Evolutionary conservation across 371 early-diverging fungal genomes (phyloP).

Genomic region (Apophysomyces sp.): DNA sequence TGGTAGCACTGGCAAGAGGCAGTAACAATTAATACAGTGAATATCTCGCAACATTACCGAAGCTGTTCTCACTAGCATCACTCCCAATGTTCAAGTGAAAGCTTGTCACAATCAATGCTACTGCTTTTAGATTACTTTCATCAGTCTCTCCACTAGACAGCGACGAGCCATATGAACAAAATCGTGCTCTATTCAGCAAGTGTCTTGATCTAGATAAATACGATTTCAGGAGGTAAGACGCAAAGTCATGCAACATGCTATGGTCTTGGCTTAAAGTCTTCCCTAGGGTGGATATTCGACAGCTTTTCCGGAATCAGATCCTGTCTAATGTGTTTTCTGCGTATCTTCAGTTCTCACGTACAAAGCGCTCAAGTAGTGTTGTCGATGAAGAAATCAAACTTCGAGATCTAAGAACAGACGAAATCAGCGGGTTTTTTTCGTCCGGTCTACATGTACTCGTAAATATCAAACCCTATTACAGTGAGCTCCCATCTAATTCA

Average conservation of each 20-base stretch:
- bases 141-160: neutral
- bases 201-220: neutral
- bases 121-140: neutral
- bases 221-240: neutral
- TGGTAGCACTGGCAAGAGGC: too few relatives aligned
- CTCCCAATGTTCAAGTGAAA: neutral
- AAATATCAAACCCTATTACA: too few relatives aligned
- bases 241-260: too few relatives aligned
- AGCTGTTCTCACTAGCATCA: neutral
- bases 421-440: neutral
- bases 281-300: neutral
- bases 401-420: neutral
- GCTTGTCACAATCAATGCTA: neutral
- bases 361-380: neutral
- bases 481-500: too few relatives aligned
- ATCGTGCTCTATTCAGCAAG: neutral
- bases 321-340: neutral
- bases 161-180: neutral
- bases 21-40: neutral
- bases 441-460: too few relatives aligned
- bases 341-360: neutral
- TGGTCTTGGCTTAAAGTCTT: neutral
- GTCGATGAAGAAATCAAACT: neutral
- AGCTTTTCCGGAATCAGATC: neutral
- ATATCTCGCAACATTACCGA: neutral